phyloP scores from a whole-genome alignment of 305 asterid species.

The Striga hermonthica region DNA sequence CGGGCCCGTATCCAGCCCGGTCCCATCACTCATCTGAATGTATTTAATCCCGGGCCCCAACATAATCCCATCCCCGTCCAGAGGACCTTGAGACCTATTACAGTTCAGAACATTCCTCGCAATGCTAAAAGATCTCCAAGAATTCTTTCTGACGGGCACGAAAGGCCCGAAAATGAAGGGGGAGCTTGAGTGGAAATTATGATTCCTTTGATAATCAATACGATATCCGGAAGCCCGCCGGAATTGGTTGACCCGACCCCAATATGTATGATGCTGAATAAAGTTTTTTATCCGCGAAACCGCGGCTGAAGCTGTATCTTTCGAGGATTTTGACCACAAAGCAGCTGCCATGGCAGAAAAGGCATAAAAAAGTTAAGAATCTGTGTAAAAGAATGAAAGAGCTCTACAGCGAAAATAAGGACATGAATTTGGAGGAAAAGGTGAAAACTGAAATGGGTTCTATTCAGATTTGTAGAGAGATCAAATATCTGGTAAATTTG shows the following conservation, averaged over 20 bases:
- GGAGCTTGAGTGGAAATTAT: conserved; percentile 34
- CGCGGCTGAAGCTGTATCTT: conserved; percentile 50
- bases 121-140: conserved; percentile 27
- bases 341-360: conserved; percentile 56
- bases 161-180: conserved; percentile 39
- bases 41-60: conserved; percentile 39
- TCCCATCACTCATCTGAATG: conserved; percentile 35
- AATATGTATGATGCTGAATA: conserved; percentile 44
- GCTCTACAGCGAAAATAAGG: conserved; percentile 24
- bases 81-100: conserved; percentile 46
- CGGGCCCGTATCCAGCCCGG: conserved; percentile 39
- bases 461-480: conserved; percentile 13
- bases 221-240: conserved; percentile 42
- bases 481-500: conserved; percentile 1
- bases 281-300: conserved; percentile 54
- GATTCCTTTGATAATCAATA: conserved; percentile 18
- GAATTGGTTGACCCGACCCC: conserved; percentile 41
- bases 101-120: conserved; percentile 31
- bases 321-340: conserved; percentile 61
- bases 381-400: conserved; percentile 10
- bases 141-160: conserved; percentile 38
- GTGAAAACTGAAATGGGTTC: conserved; percentile 10
- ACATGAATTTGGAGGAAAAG: conserved; percentile 7
- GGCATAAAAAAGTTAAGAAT: not conserved
- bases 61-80: conserved; percentile 58